Conservation (phyloP, 129 eudicot species). For the Ambrosia artemisiifolia region DNA sequence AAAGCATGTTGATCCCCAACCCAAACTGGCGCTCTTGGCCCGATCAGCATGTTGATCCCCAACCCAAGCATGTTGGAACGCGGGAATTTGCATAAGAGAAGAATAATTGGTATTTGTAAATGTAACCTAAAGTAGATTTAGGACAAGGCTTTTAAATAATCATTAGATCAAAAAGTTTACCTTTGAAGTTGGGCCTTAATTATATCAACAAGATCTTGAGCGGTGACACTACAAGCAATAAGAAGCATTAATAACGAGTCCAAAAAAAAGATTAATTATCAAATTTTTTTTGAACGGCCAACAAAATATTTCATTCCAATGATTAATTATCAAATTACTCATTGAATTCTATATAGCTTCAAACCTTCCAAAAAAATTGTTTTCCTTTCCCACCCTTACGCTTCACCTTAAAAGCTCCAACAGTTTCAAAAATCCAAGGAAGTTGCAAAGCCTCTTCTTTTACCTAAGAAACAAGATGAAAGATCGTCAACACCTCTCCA, state of each 20-base stretch:
- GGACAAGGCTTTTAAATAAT: background rate
- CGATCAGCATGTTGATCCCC: no score
- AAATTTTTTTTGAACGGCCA: no score
- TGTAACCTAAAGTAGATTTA: background rate
- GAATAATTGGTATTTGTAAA: background rate
- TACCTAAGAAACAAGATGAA: slow-evolving; percentile 41
- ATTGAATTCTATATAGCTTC: slow-evolving; percentile 7
- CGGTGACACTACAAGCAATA: slow-evolving; percentile 63
- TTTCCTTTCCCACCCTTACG: slow-evolving; percentile 92
- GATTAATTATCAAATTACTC: background rate
- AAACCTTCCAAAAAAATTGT: slow-evolving; percentile 94
- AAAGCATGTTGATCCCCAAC: no score
- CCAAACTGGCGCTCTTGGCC: no score
- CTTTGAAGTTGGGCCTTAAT: slow-evolving; percentile 96
- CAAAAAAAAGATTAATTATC: slow-evolving; percentile 1
- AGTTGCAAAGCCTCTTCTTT: slow-evolving; percentile 94
- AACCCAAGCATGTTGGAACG: no score
- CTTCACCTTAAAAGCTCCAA: slow-evolving; percentile 93
- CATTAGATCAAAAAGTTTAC: slow-evolving; percentile 37
- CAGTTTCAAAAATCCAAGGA: slow-evolving; percentile 79
- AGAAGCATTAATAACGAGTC: slow-evolving; percentile 18
- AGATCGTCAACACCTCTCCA: no score
- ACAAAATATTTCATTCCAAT: no score
- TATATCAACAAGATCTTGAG: slow-evolving; percentile 96
- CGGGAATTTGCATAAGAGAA: background rate